Percentiles rank a stretch among this genome's conserved stretches.
Conservation (phyloP, 257 asterid species). For the Fraxinus excelsior region DNA sequence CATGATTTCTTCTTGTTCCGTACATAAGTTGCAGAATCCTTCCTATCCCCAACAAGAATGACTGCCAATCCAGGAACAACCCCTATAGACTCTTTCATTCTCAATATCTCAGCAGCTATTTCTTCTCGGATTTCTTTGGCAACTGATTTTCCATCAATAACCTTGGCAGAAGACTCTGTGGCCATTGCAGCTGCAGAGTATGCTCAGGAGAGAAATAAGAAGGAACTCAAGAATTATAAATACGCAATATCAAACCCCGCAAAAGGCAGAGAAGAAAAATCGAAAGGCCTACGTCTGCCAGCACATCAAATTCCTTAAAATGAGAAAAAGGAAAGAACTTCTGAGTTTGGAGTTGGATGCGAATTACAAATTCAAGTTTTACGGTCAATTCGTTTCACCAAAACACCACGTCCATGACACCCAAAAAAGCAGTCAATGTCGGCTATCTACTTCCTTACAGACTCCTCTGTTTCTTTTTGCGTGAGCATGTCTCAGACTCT, state of each 20-base stretch:
- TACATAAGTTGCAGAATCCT: constrained; percentile 90
- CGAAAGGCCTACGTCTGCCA: neutral
- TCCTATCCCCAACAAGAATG: constrained; percentile 88
- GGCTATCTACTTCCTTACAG: neutral
- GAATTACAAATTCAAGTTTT: neutral
- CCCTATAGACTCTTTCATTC: constrained; percentile 82
- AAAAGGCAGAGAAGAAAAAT: no score
- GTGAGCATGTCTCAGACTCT: neutral
- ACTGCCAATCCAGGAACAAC: constrained; percentile 93
- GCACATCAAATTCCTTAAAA: neutral
- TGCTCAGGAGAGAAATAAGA: constrained; percentile 16
- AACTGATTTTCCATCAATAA: constrained; percentile 77
- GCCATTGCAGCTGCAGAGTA: constrained; percentile 55
- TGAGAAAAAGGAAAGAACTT: constrained; percentile 6
- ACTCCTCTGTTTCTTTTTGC: neutral
- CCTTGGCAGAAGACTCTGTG: constrained; percentile 50
- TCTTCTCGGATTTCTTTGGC: constrained; percentile 81
- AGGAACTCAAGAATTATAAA: neutral
- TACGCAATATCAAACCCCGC: neutral
- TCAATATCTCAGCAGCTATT: constrained; percentile 63
- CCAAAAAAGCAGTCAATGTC: neutral
- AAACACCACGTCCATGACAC: neutral
- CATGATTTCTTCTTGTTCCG: constrained; percentile 94
- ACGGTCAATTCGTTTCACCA: no score
- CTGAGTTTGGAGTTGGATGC: neutral